Evolutionary conservation across 768 basidiomycete genomes (phyloP).

Genomic region (Serendipita indica): DNA sequence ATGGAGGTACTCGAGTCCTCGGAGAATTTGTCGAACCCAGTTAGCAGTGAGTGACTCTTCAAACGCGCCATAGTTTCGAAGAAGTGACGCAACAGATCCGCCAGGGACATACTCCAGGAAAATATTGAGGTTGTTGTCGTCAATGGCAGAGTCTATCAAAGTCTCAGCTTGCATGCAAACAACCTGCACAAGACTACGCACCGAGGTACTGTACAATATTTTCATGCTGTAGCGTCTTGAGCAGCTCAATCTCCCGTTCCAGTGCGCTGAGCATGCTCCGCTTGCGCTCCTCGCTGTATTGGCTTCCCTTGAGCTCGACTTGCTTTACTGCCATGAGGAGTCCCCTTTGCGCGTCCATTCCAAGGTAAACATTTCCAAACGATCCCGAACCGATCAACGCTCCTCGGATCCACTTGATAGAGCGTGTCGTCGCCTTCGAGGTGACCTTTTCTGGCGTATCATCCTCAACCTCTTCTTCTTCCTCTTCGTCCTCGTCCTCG

Average conservation of each 20-base stretch:
- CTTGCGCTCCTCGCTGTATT: conserved; percentile 82
- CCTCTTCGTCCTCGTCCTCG: conserved; percentile 30
- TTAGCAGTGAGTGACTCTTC: conserved; percentile 85
- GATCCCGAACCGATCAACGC: conserved; percentile 91
- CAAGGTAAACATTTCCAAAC: conserved; percentile 89
- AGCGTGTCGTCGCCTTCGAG: conserved; percentile 33
- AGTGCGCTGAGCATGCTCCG: conserved; percentile 83
- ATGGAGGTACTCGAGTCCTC: conserved; percentile 80
- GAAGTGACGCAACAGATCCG: conserved; percentile 77
- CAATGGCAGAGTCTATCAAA: conserved; percentile 76
- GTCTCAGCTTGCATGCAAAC: background rate
- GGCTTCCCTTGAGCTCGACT: conserved; percentile 75
- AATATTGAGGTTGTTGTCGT: conserved; percentile 83
- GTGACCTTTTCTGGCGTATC: conserved; percentile 29
- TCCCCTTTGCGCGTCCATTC: conserved; percentile 84
- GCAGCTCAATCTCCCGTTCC: conserved; percentile 85
- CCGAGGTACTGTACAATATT: conserved; percentile 98
- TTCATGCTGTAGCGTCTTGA: conserved; percentile 83
- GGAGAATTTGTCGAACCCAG: conserved; percentile 83
- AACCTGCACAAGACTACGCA: conserved; percentile 27
- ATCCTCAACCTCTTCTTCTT: conserved; percentile 34
- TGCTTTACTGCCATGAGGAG: conserved; percentile 96
- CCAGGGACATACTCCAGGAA: conserved; percentile 96
- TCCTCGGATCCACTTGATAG: conserved; percentile 92
- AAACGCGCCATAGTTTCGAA: conserved; percentile 86